phyloP scores from a whole-genome alignment of 2,329 filamentous ascomycete species.

The Corniculantispora saksenae region DNA sequence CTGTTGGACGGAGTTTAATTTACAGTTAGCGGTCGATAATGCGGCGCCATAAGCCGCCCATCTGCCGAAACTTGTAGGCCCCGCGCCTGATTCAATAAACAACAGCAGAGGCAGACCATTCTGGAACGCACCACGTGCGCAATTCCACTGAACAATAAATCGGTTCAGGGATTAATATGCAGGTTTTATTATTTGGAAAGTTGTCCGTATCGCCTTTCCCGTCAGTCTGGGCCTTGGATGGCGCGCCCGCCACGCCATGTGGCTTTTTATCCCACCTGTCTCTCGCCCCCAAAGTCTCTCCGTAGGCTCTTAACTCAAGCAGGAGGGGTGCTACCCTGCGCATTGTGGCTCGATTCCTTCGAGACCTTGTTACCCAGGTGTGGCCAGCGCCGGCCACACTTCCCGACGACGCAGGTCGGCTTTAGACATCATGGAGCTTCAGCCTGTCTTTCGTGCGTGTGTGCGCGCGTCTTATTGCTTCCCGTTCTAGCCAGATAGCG shows the following conservation, averaged over 20 bases:
- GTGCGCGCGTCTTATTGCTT: background rate
- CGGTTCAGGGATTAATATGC: background rate
- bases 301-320: background rate
- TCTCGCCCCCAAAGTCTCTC: constrained; percentile 10
- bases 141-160: constrained; percentile 11
- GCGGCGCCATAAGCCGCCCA: constrained; percentile 14
- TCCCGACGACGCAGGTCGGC: background rate
- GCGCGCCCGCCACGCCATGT: constrained; percentile 9
- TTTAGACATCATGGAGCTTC: background rate
- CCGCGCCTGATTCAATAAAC: constrained; percentile 11
- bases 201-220: background rate
- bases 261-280: constrained; percentile 3
- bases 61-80: constrained; percentile 9
- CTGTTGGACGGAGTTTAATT: background rate
- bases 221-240: constrained; percentile 10
- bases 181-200: background rate
- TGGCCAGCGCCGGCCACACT: background rate
- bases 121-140: constrained; percentile 8
- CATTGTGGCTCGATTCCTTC: background rate
- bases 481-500: background rate
- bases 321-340: background rate
- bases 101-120: background rate
- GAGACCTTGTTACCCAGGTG: background rate
- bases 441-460: background rate
- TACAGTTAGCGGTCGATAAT: constrained; percentile 5